Base-by-base conservation (phyloP, 164 flowering plant species). In the Magnolia kwangsiensis region DNA sequence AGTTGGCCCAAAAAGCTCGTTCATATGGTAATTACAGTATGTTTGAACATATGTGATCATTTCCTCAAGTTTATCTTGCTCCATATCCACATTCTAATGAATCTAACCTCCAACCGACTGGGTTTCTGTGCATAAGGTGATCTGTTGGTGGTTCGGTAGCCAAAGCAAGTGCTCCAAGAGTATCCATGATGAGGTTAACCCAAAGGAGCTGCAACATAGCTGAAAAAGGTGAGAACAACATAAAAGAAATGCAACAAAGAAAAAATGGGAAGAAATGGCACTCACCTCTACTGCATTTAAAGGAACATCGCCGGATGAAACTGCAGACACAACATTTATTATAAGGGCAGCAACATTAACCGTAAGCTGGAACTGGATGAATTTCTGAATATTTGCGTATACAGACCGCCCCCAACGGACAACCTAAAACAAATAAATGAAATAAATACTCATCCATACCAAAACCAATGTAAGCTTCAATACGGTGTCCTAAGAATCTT, bases 101-200 rank as follows among this genome's bases (percentile, higher is more conserved):
- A 50, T 71, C 82, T 75, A 81, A 93, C 98, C 91, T 93, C 73
- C 97, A 81, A 74, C 99, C 97, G 75, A 94, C 97, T 10, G 99
- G 98, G 23, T 86, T 27, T 80, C 98, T 85, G 29, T 83, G 80
- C 99, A 96, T 96, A 67, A 96, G 89, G 77, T 96, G 93, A 83
- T 96, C 93, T 1, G 98, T 92, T 18, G 98, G 99, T 72, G 97
- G 98, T 83, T 94, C 99, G 50, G 99, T 94, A 20, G 99, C 99
- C 82, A 96, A 83, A 3, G 99, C 99, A 79, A 96, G 89, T 49
- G 97, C 99, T 78, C 98, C 99, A 73, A 96, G 92, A 58, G 98
- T 96, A 81, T 96, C 98, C 98, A 94, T 94, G 76, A 96, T 94
- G 67, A 96, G 96, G 80, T 96, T 92, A 64, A 96, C 97, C 99